Base-by-base conservation (phyloP, 352 stramenopile genomes). In the Phytophthora pluvialis region DNA sequence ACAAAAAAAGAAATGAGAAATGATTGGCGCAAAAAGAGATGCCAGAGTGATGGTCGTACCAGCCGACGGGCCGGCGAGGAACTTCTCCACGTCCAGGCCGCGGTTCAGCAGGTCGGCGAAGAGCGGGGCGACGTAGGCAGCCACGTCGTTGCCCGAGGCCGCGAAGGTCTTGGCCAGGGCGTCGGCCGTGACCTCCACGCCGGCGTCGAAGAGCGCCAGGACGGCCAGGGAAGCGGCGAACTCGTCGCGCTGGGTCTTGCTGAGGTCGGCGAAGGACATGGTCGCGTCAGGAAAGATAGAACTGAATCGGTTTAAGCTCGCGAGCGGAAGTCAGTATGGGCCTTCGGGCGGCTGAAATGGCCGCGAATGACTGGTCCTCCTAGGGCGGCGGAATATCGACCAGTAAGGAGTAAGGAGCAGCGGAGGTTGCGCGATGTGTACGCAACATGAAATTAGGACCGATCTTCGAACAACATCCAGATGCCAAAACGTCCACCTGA, bases 291-390 rank as follows among this genome's bases (percentile, higher is more conserved):
- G 81, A 74, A 80, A 79, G 77, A 75, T 67, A 75, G 71, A 86
- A 86, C 85, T 94, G 85, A 94, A 88, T 94, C 85, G 80, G 72
- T 87, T 94, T 92, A 94, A 94, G 85, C 85, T 87, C 63, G 65
- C 61, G 67, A 81, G 75, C 75, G 52, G 81, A 93, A 84, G 77
- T 88, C 83, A 92, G 83, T 88, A 82, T 83, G 73, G 52, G 61
- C 47, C 52, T 56, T n/a, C 21, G 28, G 49, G 45, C 69, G 35
- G 60, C 38, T 2, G 21, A 64, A 73, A 71, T 74, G 48, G 47
- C 32, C 32, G 66, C 60, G 50, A 90, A 90, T 90, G 83, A 90
- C 83, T 92, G 83, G 83, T 90, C 45, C 63, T 68, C 13, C 51
- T 64, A 51, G 25, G 45, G 33, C 53, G 60, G 26, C 49, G 3